These are phyloP conservation scores for Phytophthora pinifolia DNA, from an alignment of 352 stramenopile genomes.

Conservation along the genomic window DNA sequence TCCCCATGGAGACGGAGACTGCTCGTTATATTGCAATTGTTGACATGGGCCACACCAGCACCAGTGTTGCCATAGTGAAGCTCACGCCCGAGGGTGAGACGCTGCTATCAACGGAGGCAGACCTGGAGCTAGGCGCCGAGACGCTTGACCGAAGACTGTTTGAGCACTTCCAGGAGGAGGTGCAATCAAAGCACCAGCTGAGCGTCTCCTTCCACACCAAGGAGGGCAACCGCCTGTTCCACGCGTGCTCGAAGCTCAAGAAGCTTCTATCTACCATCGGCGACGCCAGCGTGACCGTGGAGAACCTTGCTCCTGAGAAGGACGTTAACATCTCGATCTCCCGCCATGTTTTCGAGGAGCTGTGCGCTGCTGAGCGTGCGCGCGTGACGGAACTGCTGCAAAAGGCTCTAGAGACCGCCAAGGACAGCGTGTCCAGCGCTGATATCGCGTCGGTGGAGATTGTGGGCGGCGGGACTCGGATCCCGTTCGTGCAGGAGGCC, in stretches of 20 bases:
- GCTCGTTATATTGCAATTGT: slow-evolving; percentile 77
- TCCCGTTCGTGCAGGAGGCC: slow-evolving; percentile 80
- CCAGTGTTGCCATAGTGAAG: slow-evolving; percentile 69
- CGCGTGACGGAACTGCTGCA: slow-evolving; percentile 59
- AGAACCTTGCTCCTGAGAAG: slow-evolving; percentile 81
- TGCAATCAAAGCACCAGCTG: slow-evolving; percentile 57
- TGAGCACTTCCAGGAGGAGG: slow-evolving; percentile 73
- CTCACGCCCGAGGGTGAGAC: slow-evolving; percentile 62
- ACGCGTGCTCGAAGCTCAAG: slow-evolving; percentile 87
- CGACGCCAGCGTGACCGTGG: slow-evolving; percentile 75
- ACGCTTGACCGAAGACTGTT: slow-evolving; percentile 81
- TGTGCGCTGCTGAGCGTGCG: slow-evolving; percentile 54
- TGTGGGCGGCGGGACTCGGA: slow-evolving; percentile 88
- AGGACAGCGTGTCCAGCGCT: slow-evolving; percentile 40
- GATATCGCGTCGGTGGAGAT: slow-evolving; percentile 84
- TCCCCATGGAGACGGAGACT: slow-evolving; percentile 26
- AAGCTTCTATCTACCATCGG: slow-evolving; percentile 89
- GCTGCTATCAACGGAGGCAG: slow-evolving; percentile 52
- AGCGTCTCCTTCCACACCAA: slow-evolving; percentile 66
- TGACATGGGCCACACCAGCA: slow-evolving; percentile 86
- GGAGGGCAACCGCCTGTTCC: slow-evolving; percentile 84
- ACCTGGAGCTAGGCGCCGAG: slow-evolving; percentile 64
- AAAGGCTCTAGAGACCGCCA: slow-evolving; percentile 43
- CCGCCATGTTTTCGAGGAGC: slow-evolving; percentile 65
- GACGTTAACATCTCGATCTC: slow-evolving; percentile 81